Evolutionary conservation across 768 basidiomycete genomes (phyloP), one percentile per base, ranked within the genome.

Genomic region (Lyophyllum atratum): DNA sequence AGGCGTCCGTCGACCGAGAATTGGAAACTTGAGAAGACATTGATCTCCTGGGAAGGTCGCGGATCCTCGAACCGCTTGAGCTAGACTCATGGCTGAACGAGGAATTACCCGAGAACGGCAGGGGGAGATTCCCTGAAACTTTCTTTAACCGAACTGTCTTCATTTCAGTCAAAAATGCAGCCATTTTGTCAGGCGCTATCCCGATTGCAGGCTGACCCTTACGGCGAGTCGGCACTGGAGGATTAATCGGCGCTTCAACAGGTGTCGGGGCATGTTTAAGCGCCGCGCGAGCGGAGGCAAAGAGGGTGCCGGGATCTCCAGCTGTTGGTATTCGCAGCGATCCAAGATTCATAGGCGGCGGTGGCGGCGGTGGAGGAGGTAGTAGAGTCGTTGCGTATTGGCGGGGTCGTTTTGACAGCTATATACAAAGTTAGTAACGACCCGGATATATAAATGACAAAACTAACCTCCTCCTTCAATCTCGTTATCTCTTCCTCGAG

Each of bases 181-280:
- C 87, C 88, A 93, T 91, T 68, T 92, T 89, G 59, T 92, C 91
- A 2, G 86, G 80, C 0, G 89, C 80, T 10, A 93, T 77, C n/a
- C 87, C 87, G 11, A 92, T 76, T 0, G 87, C 84, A 0, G 90
- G 86, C 55, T 82, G 80, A 7, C 86, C 87, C 14, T 80, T 69
- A 51, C 82, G 81, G 34, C 75, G 77, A 1, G 66, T 59, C 14
- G 71, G 61, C 5, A 70, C 65, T 6, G 67, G 65, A 17, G 77
- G 72, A 62, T 88, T 89, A 52, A 90, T 90, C 0, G 89, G 86
- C 0, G 83, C 84, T 68, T 90, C 89, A 17, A 80, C 73, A 0
- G 89, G 89, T 1, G 73, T 65, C 1, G 74, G 77, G 5, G 80
- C 78, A 25, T 78, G 83, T 49, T 85, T 87, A 21, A 92, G 76